These are phyloP conservation scores for Leucosporidium creatinivorum DNA, from an alignment of 768 basidiomycete species.

Conservation along the genomic window DNA sequence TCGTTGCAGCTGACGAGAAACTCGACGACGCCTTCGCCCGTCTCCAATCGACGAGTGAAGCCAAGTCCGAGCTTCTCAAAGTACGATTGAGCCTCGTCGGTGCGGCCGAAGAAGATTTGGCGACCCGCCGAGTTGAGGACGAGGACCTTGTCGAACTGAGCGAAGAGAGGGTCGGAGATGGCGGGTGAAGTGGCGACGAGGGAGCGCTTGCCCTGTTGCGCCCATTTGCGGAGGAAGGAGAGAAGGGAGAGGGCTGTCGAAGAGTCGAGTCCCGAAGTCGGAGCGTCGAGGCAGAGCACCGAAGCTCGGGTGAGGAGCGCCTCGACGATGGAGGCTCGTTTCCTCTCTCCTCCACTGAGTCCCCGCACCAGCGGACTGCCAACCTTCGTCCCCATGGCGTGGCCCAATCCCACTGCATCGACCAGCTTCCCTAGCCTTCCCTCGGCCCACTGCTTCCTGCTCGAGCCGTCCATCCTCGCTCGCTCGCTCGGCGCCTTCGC, in stretches of 20 bases:
- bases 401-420: slow-evolving; percentile 70
- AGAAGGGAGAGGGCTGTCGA: slow-evolving; percentile 80
- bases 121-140: slow-evolving; percentile 66
- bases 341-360: slow-evolving; percentile 48
- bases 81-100: slow-evolving; percentile 58
- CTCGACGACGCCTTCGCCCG: slow-evolving; percentile 38
- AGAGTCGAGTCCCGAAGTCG: slow-evolving; percentile 64
- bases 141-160: slow-evolving; percentile 72
- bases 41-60: slow-evolving; percentile 36
- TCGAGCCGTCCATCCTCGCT: slow-evolving; percentile 37
- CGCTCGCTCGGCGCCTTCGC: slow-evolving; percentile 49
- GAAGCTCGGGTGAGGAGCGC: slow-evolving; percentile 42
- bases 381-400: slow-evolving; percentile 61
- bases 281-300: slow-evolving; percentile 49
- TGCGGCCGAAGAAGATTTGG: slow-evolving; percentile 68
- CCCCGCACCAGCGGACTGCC: slow-evolving; percentile 67
- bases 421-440: slow-evolving; percentile 41
- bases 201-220: slow-evolving; percentile 56
- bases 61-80: slow-evolving; percentile 52
- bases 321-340: slow-evolving; percentile 48
- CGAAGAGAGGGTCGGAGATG: slow-evolving; percentile 57
- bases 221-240: slow-evolving; percentile 67
- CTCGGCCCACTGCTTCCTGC: slow-evolving; percentile 40
- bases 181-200: slow-evolving; percentile 47
- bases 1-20: slow-evolving; percentile 34